Conservation (phyloP, 1,284 basidiomycete genomes). For the Moniliophthora roreri region DNA sequence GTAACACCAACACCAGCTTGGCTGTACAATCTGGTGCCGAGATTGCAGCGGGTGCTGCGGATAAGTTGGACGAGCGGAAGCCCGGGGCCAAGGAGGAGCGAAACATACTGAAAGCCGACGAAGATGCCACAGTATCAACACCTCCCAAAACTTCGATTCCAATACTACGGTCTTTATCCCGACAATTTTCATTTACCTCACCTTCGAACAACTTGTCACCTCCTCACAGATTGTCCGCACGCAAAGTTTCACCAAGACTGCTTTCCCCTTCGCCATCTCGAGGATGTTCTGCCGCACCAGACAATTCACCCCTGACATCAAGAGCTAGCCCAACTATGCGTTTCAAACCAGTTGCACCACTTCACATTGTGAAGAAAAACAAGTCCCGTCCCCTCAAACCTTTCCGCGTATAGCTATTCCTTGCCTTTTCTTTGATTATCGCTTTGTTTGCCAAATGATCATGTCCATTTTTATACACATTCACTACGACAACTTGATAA, state of each 20-base stretch:
- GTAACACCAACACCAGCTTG: too few species aligned
- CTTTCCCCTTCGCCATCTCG: background rate
- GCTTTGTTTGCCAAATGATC: background rate
- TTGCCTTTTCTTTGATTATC: background rate
- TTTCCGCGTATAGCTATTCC: background rate
- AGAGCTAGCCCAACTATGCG: background rate
- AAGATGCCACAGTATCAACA: too few species aligned
- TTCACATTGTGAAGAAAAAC: constrained; percentile 1
- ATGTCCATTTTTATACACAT: too few species aligned
- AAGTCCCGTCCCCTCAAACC: background rate
- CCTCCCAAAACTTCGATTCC: too few species aligned
- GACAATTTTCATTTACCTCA: too few species aligned
- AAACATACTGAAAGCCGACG: too few species aligned
- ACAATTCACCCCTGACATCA: background rate
- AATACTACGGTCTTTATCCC: too few species aligned
- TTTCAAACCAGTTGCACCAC: background rate
- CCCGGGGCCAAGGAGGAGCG: too few species aligned
- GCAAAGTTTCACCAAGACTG: background rate
- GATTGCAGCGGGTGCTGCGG: background rate
- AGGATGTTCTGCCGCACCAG: background rate
- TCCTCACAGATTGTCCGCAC: too few species aligned
- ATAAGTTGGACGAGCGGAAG: too few species aligned
- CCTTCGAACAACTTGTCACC: too few species aligned
- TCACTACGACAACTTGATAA: too few species aligned
- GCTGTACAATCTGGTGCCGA: background rate